These are phyloP conservation scores for Prunus yedoensis DNA, from an alignment of 331 rosid species.

Conservation along the genomic window DNA sequence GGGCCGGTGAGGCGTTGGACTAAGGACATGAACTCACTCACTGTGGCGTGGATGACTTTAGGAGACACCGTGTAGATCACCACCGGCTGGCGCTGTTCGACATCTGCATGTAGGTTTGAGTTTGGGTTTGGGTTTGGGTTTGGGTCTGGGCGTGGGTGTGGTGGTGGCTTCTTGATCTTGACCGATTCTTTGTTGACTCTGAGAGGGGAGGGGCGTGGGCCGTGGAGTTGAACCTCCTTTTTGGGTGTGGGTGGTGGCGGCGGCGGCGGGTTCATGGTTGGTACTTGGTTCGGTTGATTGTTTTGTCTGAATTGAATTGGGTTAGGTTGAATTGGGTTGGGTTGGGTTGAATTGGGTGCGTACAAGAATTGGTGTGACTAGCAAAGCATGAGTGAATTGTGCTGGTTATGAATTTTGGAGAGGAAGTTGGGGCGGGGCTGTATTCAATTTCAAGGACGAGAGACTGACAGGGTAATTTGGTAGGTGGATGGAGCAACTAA, in stretches of 20 bases:
- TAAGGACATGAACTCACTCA: constrained; percentile 67
- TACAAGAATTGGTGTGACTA: no score
- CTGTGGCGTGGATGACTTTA: constrained; percentile 60
- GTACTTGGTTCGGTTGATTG: background rate
- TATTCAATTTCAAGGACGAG: no score
- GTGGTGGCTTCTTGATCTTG: constrained; percentile 76
- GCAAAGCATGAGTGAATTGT: no score
- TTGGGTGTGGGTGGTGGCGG: constrained; percentile 24
- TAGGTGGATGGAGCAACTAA: no score
- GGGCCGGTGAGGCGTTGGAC: constrained; percentile 94
- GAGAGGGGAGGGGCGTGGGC: constrained; percentile 80
- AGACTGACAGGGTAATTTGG: no score
- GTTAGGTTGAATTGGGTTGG: no score
- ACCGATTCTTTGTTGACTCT: constrained; percentile 70
- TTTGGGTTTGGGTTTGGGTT: constrained; percentile 2
- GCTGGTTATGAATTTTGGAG: no score
- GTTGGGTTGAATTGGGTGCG: no score
- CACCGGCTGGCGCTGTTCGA: constrained; percentile 51
- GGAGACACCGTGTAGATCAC: constrained; percentile 90
- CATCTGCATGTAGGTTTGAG: background rate
- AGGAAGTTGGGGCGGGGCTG: no score
- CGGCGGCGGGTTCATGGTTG: constrained; percentile 15
- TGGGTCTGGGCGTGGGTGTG: constrained; percentile 48
- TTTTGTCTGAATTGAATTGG: no score
- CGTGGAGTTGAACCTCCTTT: constrained; percentile 70